Conservation (phyloP, 2,329 filamentous ascomycete species). For the Emericellopsis atlantica region DNA sequence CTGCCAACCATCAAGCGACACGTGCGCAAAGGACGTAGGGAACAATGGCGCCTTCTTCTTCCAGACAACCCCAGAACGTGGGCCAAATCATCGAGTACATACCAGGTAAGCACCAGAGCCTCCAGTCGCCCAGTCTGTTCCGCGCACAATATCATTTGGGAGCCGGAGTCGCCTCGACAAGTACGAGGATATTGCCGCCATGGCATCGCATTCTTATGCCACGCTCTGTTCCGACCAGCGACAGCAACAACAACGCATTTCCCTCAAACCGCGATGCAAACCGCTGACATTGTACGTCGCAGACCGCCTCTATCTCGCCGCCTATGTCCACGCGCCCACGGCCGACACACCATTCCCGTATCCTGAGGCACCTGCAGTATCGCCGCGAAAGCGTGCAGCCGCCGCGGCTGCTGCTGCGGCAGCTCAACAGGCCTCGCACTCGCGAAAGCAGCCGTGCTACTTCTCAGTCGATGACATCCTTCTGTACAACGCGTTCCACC, state of each 20-base stretch:
- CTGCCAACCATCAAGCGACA: too few relatives aligned
- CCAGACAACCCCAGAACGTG: constrained; percentile 43
- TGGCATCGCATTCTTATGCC: background rate
- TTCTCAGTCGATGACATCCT: constrained; percentile 90
- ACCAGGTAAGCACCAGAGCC: constrained; percentile 50
- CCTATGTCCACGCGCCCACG: constrained; percentile 73
- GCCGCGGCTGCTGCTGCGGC: constrained; percentile 20
- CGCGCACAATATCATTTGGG: background rate
- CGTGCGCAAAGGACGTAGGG: too few relatives aligned
- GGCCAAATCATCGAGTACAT: constrained; percentile 95
- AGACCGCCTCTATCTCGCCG: constrained; percentile 93
- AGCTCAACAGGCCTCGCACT: constrained; percentile 8
- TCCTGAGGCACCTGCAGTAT: constrained; percentile 52
- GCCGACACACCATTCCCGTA: constrained; percentile 80
- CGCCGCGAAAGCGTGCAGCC: constrained; percentile 37
- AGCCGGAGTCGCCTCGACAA: background rate
- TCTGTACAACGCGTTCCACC: constrained; percentile 96
- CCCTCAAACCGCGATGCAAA: constrained; percentile 3
- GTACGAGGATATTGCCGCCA: too few relatives aligned
- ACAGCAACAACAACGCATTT: constrained; percentile 1
- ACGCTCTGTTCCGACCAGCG: background rate
- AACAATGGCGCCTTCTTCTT: constrained; percentile 35
- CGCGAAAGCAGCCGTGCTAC: constrained; percentile 59
- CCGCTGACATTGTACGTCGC: constrained; percentile 9
- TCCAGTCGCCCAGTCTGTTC: background rate